Evolutionary conservation across 805 yeast species (phyloP).

Genomic region (Saturnispora bothae): DNA sequence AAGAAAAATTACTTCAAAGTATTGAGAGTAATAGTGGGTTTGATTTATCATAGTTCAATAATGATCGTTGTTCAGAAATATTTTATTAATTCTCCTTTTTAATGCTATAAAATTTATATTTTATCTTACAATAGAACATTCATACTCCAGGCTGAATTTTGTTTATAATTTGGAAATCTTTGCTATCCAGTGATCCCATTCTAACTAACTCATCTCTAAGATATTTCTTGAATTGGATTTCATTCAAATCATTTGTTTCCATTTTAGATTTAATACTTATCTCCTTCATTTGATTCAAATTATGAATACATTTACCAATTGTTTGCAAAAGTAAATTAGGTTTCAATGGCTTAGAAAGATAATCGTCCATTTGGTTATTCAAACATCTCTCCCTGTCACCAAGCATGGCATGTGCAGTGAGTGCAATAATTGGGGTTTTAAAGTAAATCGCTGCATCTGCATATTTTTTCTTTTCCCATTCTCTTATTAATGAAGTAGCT

Average conservation of each 20-base stretch:
- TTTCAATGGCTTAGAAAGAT: slow-evolving; percentile 77
- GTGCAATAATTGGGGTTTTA: slow-evolving; percentile 79
- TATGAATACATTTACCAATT: slow-evolving; percentile 72
- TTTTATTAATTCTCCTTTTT: no score
- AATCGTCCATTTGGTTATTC: slow-evolving; percentile 89
- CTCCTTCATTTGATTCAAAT: slow-evolving; percentile 51
- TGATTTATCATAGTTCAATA: no score
- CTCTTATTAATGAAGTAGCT: slow-evolving; percentile 77
- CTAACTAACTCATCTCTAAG: slow-evolving; percentile 8
- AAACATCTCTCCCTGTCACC: slow-evolving; percentile 83
- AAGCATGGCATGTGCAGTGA: slow-evolving; percentile 90
- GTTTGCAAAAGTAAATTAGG: slow-evolving; percentile 78
- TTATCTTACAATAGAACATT: no score
- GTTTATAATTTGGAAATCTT: background rate
- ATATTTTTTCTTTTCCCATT: slow-evolving; percentile 79
- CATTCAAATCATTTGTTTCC: slow-evolving; percentile 1
- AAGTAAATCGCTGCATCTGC: slow-evolving; percentile 50
- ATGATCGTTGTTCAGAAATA: no score
- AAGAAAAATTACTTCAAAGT: slow-evolving; percentile 61
- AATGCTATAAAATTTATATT: no score
- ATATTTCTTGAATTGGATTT: slow-evolving; percentile 7
- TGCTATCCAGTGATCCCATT: slow-evolving; percentile 2
- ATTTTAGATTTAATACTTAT: slow-evolving; percentile 8
- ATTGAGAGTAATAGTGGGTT: slow-evolving; percentile 80
- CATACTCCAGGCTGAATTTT: background rate